phyloP scores from a whole-genome alignment of 2,329 filamentous ascomycete species.

The Monosporascus cannonballus region DNA sequence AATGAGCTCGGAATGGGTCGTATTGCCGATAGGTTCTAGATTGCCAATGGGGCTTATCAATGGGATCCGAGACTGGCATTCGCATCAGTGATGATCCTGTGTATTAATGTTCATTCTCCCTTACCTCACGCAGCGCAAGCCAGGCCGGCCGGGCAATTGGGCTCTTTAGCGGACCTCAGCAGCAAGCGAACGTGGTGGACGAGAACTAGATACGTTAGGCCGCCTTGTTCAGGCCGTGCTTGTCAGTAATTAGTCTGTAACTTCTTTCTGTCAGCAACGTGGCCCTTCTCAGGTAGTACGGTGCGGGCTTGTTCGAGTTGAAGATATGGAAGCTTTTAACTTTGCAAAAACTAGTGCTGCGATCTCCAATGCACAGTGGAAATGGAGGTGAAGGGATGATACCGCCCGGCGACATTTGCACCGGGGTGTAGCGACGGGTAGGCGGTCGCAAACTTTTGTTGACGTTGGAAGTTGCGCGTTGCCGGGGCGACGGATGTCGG shows the following conservation, averaged over 20 bases:
- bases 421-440: not conserved
- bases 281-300: not conserved
- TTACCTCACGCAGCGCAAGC: conserved; percentile 32
- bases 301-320: not conserved
- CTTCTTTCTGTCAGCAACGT: not conserved
- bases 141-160: conserved; percentile 29
- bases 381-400: not conserved
- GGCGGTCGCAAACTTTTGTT: not conserved
- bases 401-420: not conserved
- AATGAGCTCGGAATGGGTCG: conserved; percentile 59
- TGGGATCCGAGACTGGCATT: conserved; percentile 35
- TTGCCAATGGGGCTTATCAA: conserved; percentile 26
- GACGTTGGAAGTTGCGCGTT: not conserved
- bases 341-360: not conserved
- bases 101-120: conserved; percentile 2
- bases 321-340: not conserved
- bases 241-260: not conserved
- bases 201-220: conserved; percentile 21
- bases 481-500: not conserved
- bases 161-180: conserved; percentile 24
- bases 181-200: conserved; percentile 26
- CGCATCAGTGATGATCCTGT: too few species aligned
- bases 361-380: not conserved
- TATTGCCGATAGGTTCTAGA: conserved; percentile 41
- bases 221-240: conserved; percentile 5